Conservation (phyloP, 2,329 filamentous ascomycete species). For the Camptophora hylomeconis region DNA sequence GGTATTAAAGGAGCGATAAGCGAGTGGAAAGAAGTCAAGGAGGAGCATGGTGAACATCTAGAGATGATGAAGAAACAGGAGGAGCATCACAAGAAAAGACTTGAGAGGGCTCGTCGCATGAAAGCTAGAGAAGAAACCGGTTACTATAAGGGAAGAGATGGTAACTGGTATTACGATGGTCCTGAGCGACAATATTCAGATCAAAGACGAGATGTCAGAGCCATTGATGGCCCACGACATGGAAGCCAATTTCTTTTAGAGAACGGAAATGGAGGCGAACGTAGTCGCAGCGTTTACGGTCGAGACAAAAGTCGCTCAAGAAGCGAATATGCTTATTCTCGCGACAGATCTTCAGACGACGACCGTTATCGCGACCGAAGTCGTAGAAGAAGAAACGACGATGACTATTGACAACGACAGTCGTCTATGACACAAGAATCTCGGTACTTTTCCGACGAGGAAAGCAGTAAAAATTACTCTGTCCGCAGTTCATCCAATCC, state of each 20-base stretch:
- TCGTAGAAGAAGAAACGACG: no score
- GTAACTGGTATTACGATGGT: slow-evolving; percentile 17
- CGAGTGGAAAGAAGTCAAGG: slow-evolving; percentile 56
- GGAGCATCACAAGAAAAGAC: slow-evolving; percentile 16
- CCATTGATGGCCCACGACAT: slow-evolving; percentile 2
- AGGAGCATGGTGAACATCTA: slow-evolving; percentile 44
- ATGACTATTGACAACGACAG: no score
- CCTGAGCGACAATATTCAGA: slow-evolving; percentile 9
- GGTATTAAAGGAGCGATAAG: slow-evolving; percentile 54
- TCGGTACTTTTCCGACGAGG: no score
- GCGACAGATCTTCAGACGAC: no score
- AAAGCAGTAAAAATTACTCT: no score
- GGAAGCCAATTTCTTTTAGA: slow-evolving; percentile 3
- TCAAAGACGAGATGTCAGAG: no score
- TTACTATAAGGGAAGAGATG: slow-evolving; percentile 17
- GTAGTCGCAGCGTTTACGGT: slow-evolving; percentile 2
- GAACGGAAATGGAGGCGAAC: not conserved
- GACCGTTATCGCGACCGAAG: no score
- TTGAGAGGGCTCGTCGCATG: slow-evolving; percentile 12
- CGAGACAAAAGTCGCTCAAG: slow-evolving; percentile 1
- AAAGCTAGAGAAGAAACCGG: slow-evolving; percentile 12
- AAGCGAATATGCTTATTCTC: no score
- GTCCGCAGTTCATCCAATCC: no score
- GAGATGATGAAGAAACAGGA: slow-evolving; percentile 40
- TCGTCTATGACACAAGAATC: no score